phyloP scores from a whole-genome alignment of 345 rosid species.

The Salix arbutifolia region DNA sequence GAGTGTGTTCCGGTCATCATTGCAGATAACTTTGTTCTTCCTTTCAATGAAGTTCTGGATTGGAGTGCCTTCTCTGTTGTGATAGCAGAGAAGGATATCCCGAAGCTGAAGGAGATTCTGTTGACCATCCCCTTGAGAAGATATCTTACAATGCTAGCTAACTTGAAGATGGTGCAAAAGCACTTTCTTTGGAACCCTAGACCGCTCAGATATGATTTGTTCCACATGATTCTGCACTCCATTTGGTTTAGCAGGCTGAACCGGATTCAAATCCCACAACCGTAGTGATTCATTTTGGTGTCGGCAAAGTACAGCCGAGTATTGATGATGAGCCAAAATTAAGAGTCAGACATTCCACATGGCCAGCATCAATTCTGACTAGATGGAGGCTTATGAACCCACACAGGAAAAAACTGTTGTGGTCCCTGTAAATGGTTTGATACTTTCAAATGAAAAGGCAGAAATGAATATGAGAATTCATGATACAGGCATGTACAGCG shows the following conservation, averaged over 20 bases:
- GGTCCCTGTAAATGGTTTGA: slow-evolving; percentile 1
- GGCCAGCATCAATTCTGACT: background rate
- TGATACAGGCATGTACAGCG: background rate
- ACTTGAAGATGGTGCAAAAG: slow-evolving; percentile 79
- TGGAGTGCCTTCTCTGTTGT: slow-evolving; percentile 80
- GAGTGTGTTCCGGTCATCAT: slow-evolving; percentile 87
- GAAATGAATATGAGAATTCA: background rate
- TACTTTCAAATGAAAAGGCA: too few species aligned
- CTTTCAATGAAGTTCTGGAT: slow-evolving; percentile 64
- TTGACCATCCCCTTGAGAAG: slow-evolving; percentile 55
- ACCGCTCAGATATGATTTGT: slow-evolving; percentile 74
- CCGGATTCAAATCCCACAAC: slow-evolving; percentile 32
- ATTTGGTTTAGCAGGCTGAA: slow-evolving; percentile 72
- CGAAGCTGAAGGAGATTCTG: slow-evolving; percentile 73
- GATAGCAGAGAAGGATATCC: slow-evolving; percentile 77
- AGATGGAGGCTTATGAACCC: background rate
- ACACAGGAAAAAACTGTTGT: too few species aligned
- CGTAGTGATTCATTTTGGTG: background rate
- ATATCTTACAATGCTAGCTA: slow-evolving; percentile 58
- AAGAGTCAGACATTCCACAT: background rate
- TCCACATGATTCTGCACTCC: slow-evolving; percentile 91
- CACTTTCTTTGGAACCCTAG: slow-evolving; percentile 79
- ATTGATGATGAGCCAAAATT: background rate
- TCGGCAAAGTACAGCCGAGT: background rate
- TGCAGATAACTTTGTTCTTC: slow-evolving; percentile 84